Evolutionary conservation across 345 rosid species (phyloP).

Genomic region (Heritiera littoralis): DNA sequence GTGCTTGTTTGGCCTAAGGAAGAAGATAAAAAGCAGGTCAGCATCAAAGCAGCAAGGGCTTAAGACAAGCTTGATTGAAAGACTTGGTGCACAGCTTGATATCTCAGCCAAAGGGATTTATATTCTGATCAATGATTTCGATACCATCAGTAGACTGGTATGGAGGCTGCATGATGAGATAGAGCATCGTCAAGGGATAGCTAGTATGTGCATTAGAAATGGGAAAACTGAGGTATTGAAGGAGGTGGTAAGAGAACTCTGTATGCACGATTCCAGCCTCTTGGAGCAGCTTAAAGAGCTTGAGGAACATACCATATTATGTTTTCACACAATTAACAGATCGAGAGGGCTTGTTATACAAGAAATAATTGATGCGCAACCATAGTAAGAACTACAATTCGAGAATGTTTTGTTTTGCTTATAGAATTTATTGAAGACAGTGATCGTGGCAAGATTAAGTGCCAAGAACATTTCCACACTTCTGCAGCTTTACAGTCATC

Average conservation of each 20-base stretch:
- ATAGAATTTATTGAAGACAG: slow-evolving; percentile 1
- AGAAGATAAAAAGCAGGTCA: slow-evolving; percentile 33
- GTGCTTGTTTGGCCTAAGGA: slow-evolving; percentile 38
- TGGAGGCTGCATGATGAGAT: slow-evolving; percentile 64
- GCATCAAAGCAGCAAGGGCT: slow-evolving; percentile 16
- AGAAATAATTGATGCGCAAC: slow-evolving; percentile 37
- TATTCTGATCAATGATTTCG: slow-evolving; percentile 73
- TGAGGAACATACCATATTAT: slow-evolving; percentile 65
- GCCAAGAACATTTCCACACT: too few relatives aligned
- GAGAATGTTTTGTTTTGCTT: not conserved
- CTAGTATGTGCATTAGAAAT: slow-evolving; percentile 54
- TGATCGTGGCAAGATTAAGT: not conserved
- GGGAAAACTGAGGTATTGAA: slow-evolving; percentile 51
- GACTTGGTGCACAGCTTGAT: slow-evolving; percentile 59
- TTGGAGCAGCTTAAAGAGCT: slow-evolving; percentile 76
- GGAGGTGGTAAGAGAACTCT: slow-evolving; percentile 62
- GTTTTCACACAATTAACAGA: slow-evolving; percentile 74
- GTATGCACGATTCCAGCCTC: slow-evolving; percentile 45
- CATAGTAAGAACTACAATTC: not conserved
- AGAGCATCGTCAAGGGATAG: slow-evolving; percentile 58
- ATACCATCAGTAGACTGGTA: slow-evolving; percentile 61
- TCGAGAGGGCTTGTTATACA: slow-evolving; percentile 63
- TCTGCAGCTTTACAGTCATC: too few relatives aligned
- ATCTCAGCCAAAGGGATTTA: slow-evolving; percentile 73
- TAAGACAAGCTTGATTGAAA: slow-evolving; percentile 39